Evolutionary conservation across 371 early-diverging fungal genomes (phyloP), one percentile per base, ranked within the genome.

Genomic region (Apophysomyces elegans): DNA sequence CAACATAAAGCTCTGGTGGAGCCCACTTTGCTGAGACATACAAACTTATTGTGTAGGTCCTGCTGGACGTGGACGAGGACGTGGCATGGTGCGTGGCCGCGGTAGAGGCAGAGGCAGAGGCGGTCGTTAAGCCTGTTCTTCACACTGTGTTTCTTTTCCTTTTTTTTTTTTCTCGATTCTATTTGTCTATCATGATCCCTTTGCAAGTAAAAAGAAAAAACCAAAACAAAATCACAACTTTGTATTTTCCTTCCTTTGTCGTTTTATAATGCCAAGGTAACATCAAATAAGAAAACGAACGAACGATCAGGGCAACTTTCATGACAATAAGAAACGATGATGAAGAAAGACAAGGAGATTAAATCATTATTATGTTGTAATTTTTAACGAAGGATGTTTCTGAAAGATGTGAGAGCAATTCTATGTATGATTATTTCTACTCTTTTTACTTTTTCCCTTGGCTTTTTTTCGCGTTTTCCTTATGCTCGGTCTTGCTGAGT

Each of bases 11-110:
- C 46, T 26, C 18, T 14, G 41, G 32, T 26, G 32, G 32, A 26
- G 32, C 39, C 56, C 41, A 14, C 18, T 56, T 21, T 58, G 21
- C 14, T 69, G 5, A 18, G 35, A 39, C 26, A 59, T 56, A 32
- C 13, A 41, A 41, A n/a, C 58, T 58, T 39, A 47, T 64, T 18
- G 62, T 59, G 67, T 59, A 57, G 71, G 59, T 38, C 71, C 67
- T 68, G 72, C 72, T 58, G 86, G 84, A 43, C 78, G 84, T 75
- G 84, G 83, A 37, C 78, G 83, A 68, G 86, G 88, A 32, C 76
- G 90, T 58, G 90, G 89, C 44, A 71, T 74, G 64, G 61, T 77
- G 61, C 72, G 88, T 58, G 84, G 88, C 46, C 83, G 90, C 68
- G 88, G 90, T 44, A 77, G 90, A 37, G 76, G 84, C 56, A 67